Percentiles rank a stretch among this genome's conserved stretches.
These are phyloP conservation scores for Beauveria medogensis DNA, from an alignment of 2,329 filamentous ascomycete species.

Conservation along the genomic window DNA sequence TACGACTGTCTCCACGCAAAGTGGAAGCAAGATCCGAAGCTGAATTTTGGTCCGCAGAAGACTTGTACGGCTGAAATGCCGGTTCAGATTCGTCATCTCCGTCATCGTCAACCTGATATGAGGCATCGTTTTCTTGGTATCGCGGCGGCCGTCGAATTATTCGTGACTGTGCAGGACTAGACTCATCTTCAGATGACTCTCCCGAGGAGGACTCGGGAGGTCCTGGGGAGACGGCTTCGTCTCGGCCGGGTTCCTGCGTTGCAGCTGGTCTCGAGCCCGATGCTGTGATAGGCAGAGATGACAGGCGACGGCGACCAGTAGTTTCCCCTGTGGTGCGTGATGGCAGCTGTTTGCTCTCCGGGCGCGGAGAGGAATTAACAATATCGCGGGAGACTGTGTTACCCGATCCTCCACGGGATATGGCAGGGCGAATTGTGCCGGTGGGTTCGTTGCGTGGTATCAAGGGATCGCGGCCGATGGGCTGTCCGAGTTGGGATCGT, in stretches of 20 bases:
- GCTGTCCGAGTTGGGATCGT: slow-evolving; percentile 45
- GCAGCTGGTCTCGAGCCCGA: background rate
- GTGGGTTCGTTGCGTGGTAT: slow-evolving; percentile 40
- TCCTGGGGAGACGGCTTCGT: slow-evolving; percentile 25
- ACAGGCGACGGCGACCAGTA: slow-evolving; percentile 30
- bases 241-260: slow-evolving; percentile 15
- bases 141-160: slow-evolving; percentile 53
- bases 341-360: slow-evolving; percentile 16
- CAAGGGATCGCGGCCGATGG: slow-evolving; percentile 51
- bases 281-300: slow-evolving; percentile 34
- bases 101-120: slow-evolving; percentile 43
- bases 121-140: slow-evolving; percentile 34
- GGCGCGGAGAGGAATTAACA: slow-evolving; percentile 24
- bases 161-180: slow-evolving; percentile 47
- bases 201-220: slow-evolving; percentile 30
- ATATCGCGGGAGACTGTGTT: slow-evolving; percentile 32
- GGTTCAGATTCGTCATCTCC: slow-evolving; percentile 49
- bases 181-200: slow-evolving; percentile 39
- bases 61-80: slow-evolving; percentile 44
- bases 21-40: slow-evolving; percentile 45
- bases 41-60: slow-evolving; percentile 25
- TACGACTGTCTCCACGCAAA: slow-evolving; percentile 36
- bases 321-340: slow-evolving; percentile 22
- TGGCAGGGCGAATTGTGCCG: slow-evolving; percentile 34
- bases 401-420: slow-evolving; percentile 40